phyloP scores from a whole-genome alignment of 352 stramenopile species.

The Pythium folliculosum region DNA sequence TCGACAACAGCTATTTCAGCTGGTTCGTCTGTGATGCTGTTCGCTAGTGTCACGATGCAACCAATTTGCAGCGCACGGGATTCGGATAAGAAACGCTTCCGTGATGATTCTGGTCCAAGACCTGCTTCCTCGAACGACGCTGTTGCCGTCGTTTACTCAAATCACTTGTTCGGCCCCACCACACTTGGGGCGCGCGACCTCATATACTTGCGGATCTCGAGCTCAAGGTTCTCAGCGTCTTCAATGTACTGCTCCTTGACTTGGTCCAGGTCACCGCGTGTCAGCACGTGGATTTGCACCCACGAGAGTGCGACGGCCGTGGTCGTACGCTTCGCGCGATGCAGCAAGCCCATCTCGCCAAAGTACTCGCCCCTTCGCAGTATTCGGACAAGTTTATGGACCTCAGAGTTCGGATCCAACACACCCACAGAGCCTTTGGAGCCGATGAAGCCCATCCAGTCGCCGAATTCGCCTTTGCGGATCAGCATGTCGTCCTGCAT shows the following conservation, averaged over 20 bases:
- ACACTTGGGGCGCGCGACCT: slow-evolving; percentile 19
- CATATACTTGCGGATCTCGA: slow-evolving; percentile 57
- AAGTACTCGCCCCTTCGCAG: slow-evolving; percentile 77
- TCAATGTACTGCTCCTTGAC: slow-evolving; percentile 65
- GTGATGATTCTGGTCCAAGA: too few species aligned
- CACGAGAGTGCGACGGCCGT: slow-evolving; percentile 70
- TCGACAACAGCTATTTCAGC: neutral
- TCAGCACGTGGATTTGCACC: slow-evolving; percentile 75
- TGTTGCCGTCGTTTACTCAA: too few species aligned
- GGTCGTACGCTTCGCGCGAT: slow-evolving; percentile 61
- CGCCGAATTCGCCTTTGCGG: slow-evolving; percentile 71
- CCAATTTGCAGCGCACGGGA: too few species aligned
- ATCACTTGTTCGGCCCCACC: neutral
- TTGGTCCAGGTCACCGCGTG: slow-evolving; percentile 56
- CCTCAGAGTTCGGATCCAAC: slow-evolving; percentile 47
- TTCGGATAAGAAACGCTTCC: too few species aligned
- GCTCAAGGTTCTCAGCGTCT: slow-evolving; percentile 54
- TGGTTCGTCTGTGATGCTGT: too few species aligned
- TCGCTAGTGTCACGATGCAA: too few species aligned
- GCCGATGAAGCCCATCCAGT: slow-evolving; percentile 86
- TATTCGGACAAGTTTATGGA: slow-evolving; percentile 59
- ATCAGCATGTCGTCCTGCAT: slow-evolving; percentile 83
- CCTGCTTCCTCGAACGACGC: too few species aligned
- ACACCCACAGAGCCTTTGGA: slow-evolving; percentile 68
- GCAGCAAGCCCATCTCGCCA: slow-evolving; percentile 76